Base-by-base conservation (phyloP, 148 eudicot genomes). In the Amaranthus cruentus region DNA sequence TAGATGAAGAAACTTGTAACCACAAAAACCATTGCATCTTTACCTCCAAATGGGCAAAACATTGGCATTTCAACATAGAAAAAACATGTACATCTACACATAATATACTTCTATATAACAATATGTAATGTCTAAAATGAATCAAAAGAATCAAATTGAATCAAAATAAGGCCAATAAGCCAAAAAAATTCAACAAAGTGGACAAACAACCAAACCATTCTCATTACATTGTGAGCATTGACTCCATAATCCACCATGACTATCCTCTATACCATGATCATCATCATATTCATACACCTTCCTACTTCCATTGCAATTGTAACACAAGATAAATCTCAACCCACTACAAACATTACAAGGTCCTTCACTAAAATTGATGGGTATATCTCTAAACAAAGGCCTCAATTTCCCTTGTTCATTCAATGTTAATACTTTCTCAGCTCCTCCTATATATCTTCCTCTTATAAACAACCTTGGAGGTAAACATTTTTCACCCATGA, bases 391-490 rank as follows among this genome's bases (percentile, higher is more conserved):
- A 59, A 93, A 83, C 65, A 93, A 81, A 1, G 77, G 74, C 77
- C 79, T 75, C 55, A 93, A 75, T 53, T 52, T 85, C 73, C 97
- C 97, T 51, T 82, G 86, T 75, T 91, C 98, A 60, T 94, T 88
- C 60, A 94, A 82, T 2, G 73, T 72, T 75, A 87, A 71, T 2
- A 94, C 96, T 61, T 72, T 74, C 9, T 91, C 96, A 28, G 97
- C 96, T 52, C 97, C 96, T 3, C 98, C 98, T 42, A 94, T 84
- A 75, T 91, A 84, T 82, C 88, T 84, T 18, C 98, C 98, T 73
- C 81, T 78, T 0, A 93, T 81, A 66, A 93, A 93, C 51, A 93
- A 66, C 81, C 86, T 84, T 21, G 98, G 98, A 3, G 98, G 97
- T 13, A 89, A 79, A 2, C 72, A 58, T 63, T 73, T 85, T 43